These are phyloP conservation scores for Asterochloris erici DNA, from an alignment of 139 green algal genomes.

Conservation along the genomic window DNA sequence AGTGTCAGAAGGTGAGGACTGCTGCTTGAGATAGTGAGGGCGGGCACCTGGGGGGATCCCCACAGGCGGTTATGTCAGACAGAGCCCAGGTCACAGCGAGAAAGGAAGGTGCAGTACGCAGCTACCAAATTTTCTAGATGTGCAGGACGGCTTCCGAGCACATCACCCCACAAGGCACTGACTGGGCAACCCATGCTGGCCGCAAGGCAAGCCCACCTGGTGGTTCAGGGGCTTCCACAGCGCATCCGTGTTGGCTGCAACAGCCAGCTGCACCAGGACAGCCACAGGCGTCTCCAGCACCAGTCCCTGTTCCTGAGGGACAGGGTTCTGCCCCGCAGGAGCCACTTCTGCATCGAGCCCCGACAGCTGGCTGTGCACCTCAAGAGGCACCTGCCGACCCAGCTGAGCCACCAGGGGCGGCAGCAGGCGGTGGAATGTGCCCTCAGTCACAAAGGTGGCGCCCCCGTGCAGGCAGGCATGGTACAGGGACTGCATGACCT, in stretches of 20 bases:
- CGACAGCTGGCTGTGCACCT: too few relatives aligned
- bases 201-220: slow-evolving; percentile 20
- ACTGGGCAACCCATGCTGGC: too few relatives aligned
- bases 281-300: slow-evolving; percentile 37
- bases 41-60: too few relatives aligned
- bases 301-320: background rate
- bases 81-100: too few relatives aligned
- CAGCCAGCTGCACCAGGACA: slow-evolving; percentile 70
- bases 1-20: too few relatives aligned
- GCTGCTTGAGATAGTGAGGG: too few relatives aligned
- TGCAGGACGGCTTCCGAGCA: too few relatives aligned
- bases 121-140: too few relatives aligned
- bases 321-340: background rate
- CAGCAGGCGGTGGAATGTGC: slow-evolving; percentile 62
- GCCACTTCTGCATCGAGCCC: slow-evolving; percentile 39
- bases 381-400: slow-evolving; percentile 16
- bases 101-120: too few relatives aligned
- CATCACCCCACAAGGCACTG: too few relatives aligned
- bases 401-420: slow-evolving; percentile 57
- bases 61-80: too few relatives aligned
- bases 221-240: slow-evolving; percentile 87
- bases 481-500: slow-evolving; percentile 73
- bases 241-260: slow-evolving; percentile 63
- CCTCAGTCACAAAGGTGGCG: slow-evolving; percentile 60
- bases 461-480: slow-evolving; percentile 81